These are phyloP conservation scores for Chenopodium album DNA, from an alignment of 148 eudicot genomes.

Conservation along the genomic window DNA sequence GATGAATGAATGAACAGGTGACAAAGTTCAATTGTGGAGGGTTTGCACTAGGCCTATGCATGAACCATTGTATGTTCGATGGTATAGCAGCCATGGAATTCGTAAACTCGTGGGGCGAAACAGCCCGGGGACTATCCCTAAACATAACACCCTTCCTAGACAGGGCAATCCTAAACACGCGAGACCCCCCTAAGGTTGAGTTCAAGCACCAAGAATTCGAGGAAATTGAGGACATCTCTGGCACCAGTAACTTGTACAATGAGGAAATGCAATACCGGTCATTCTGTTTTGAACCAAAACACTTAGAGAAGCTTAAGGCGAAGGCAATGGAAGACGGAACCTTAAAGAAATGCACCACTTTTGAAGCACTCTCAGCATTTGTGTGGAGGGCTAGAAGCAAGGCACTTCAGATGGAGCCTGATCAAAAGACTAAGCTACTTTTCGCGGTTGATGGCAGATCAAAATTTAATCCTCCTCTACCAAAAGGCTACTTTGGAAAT, in stretches of 20 bases:
- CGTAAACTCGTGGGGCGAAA: conserved; percentile 58
- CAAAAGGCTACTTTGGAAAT: conserved; percentile 53
- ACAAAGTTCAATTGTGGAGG: conserved; percentile 67
- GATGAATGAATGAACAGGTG: conserved; percentile 35
- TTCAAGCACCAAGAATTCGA: conserved; percentile 47
- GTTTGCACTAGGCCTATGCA: conserved; percentile 44
- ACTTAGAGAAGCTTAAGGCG: conserved; percentile 36
- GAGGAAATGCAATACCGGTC: conserved; percentile 41
- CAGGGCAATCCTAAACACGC: conserved; percentile 36
- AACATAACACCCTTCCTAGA: conserved; percentile 41
- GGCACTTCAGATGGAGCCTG: conserved; percentile 34
- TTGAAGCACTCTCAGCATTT: conserved; percentile 52
- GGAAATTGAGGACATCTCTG: conserved; percentile 38
- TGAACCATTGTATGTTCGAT: conserved; percentile 54
- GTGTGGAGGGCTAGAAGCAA: conserved; percentile 58
- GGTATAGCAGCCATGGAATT: conserved; percentile 56
- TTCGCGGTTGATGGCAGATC: conserved; percentile 58
- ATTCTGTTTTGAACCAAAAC: conserved; percentile 39
- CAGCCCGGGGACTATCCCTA: conserved; percentile 44
- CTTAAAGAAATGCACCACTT: conserved; percentile 40
- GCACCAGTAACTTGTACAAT: conserved; percentile 23
- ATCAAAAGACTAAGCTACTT: conserved; percentile 49
- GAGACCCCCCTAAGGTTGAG: conserved; percentile 48
- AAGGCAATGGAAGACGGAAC: conserved; percentile 39
- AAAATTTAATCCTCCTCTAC: conserved; percentile 42